These are phyloP conservation scores for Micractinium sp. DNA, from an alignment of 139 green algal species.

Conservation along the genomic window DNA sequence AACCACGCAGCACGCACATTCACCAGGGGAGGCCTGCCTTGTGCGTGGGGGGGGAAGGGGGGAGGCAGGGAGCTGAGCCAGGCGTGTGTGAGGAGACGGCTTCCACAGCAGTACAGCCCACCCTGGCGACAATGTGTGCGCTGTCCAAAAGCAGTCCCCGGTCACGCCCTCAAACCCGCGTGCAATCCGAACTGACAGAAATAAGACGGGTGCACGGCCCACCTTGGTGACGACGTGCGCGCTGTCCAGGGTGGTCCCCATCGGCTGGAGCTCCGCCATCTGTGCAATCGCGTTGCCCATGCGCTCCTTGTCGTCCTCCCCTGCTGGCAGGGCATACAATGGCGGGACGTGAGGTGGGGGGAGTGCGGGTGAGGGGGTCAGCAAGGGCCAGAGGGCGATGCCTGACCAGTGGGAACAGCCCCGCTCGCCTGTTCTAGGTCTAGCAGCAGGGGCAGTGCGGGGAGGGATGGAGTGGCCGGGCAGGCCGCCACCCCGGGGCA, in stretches of 20 bases:
- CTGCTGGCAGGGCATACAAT: no score
- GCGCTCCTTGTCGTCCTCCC: conserved; percentile 2
- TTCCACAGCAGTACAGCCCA: no score
- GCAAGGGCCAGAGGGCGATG: neutral
- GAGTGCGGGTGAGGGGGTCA: neutral
- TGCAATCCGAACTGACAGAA: no score
- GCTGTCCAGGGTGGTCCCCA: conserved; percentile 81
- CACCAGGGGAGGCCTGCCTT: no score
- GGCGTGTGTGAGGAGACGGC: no score
- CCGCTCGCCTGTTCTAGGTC: neutral
- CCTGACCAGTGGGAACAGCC: neutral
- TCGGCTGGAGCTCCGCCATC: conserved; percentile 49
- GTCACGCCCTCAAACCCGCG: neutral
- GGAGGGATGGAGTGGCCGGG: no score
- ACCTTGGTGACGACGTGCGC: conserved; percentile 59
- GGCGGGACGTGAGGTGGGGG: neutral
- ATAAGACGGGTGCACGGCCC: neutral
- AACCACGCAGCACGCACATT: no score
- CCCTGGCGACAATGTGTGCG: neutral
- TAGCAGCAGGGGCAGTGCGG: neutral
- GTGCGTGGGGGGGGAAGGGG: neutral
- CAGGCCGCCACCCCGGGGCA: no score
- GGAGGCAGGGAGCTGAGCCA: neutral
- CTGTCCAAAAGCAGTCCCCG: neutral
- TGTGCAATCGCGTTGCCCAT: conserved; percentile 15